These are phyloP conservation scores for Oryza australiensis DNA, from an alignment of 176 grass and related monocot genomes.

Conservation along the genomic window DNA sequence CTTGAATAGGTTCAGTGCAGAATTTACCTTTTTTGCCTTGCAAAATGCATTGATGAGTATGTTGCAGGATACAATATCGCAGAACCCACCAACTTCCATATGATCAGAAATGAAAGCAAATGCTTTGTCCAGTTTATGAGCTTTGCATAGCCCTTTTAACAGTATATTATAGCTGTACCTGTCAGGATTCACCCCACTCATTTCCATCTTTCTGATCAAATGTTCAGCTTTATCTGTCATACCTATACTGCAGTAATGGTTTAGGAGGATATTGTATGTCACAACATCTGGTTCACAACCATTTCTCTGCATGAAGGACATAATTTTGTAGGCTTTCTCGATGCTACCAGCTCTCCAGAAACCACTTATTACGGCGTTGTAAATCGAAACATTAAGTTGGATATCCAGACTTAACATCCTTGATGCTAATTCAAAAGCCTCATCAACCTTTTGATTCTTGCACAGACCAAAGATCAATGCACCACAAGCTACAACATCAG, in stretches of 20 bases:
- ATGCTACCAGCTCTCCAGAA: conserved; percentile 56
- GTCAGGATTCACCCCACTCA: conserved; percentile 66
- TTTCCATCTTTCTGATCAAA: conserved; percentile 53
- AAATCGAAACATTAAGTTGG: conserved; percentile 54
- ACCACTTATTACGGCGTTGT: conserved; percentile 73
- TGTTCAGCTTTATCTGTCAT: conserved; percentile 51
- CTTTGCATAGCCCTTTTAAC: conserved; percentile 76
- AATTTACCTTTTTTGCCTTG: conserved; percentile 54
- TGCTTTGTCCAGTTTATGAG: conserved; percentile 62
- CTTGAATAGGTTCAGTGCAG: conserved; percentile 64
- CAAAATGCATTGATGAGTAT: conserved; percentile 80
- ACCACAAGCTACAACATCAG: conserved; percentile 61
- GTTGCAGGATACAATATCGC: conserved; percentile 75
- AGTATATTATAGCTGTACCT: conserved; percentile 66
- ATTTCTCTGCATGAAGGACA: conserved; percentile 56
- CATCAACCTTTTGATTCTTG: conserved; percentile 50
- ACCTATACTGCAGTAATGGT: conserved; percentile 45
- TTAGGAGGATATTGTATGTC: conserved; percentile 55
- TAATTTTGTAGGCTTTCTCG: conserved; percentile 55
- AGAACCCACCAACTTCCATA: conserved; percentile 69
- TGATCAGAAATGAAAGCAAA: conserved; percentile 62
- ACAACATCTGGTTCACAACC: conserved; percentile 58
- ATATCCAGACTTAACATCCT: conserved; percentile 65
- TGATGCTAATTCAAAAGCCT: conserved; percentile 61
- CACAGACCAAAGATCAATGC: conserved; percentile 66